Base-by-base conservation (phyloP, 371 early-diverging fungal genomes). In the Mucor ambiguus region DNA sequence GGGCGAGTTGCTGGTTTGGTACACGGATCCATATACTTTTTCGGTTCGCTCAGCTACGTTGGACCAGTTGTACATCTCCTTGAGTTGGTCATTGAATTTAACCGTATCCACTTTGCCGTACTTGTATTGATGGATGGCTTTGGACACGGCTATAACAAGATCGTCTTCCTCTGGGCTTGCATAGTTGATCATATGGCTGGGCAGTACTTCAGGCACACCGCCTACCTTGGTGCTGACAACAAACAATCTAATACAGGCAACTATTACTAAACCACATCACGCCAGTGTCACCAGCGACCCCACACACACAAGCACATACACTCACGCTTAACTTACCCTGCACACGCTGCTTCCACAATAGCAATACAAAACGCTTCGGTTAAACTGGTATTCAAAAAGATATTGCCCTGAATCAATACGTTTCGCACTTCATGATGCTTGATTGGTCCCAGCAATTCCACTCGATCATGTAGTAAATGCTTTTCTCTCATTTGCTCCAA, bases 311-410 rank as follows among this genome's bases (percentile, higher is more conserved):
- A 2, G 5, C 30, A 6, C 7, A 24, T 5, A n/a, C n/a, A n/a
- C n/a, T n/a, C n/a, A n/a, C n/a, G n/a, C n/a, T n/a, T n/a, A 33
- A 38, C 79, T 67, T 73, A 91, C 90, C 97, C 97, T 62, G 97
- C 98, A 60, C 95, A 92, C 4, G 99, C 99, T 11, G 99, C 99
- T 80, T 99, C 99, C 20, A 99, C 94, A 59, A 99, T 98, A 11
- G 96, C 96, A 63, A 99, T 99, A 77, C 99, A 99, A 74, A 99
- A 99, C 3, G 99, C 98, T 69, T 99, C 99, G 1, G 99, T 99
- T 71, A 99, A 83, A 52, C 97, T 97, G 16, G 99, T 98, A 74
- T 99, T 99, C 38, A 99, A 81, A 71, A 99, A 99, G 10, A 99
- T 96, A 66, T 98, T 91, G 26, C 98, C 98, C 61, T 93, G 92